phyloP scores from a whole-genome alignment of 176 grass and related monocot genomes.

The Aegilops speltoides region DNA sequence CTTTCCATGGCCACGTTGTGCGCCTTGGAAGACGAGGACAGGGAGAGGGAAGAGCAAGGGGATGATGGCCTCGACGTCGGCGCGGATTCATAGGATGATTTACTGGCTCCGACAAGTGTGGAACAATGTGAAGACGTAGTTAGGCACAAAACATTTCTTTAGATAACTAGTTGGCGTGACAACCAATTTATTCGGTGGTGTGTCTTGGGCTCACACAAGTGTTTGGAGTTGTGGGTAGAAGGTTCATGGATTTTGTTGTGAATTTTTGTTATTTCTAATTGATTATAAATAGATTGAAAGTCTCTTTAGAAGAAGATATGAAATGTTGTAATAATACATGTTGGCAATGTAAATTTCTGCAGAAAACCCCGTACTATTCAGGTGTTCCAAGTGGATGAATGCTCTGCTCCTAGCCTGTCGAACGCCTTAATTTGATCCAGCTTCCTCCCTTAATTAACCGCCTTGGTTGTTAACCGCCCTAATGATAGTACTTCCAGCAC shows the following conservation, averaged over 20 bases:
- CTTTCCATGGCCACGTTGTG: constrained; percentile 5
- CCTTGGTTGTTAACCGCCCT: neutral
- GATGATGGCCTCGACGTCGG: neutral
- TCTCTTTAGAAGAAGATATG: too few relatives aligned
- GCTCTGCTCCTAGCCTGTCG: neutral
- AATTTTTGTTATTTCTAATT: too few relatives aligned
- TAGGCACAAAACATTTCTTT: neutral
- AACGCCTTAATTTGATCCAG: neutral
- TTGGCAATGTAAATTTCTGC: neutral
- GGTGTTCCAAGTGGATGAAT: neutral
- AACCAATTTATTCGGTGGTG: too few relatives aligned
- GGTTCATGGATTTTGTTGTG: too few relatives aligned
- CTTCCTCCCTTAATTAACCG: neutral
- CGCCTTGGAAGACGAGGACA: neutral
- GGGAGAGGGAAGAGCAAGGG: neutral
- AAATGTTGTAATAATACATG: too few relatives aligned
- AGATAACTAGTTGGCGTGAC: neutral
- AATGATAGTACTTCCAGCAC: constrained; percentile 3
- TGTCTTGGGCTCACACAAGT: too few relatives aligned
- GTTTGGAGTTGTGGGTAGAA: too few relatives aligned
- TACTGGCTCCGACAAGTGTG: neutral
- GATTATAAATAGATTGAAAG: too few relatives aligned
- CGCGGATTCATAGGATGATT: neutral
- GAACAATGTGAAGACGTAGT: too few relatives aligned
- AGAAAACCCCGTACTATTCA: neutral